Base-by-base conservation (phyloP, 306 rosid genomes). In the Rosa lucieae region DNA sequence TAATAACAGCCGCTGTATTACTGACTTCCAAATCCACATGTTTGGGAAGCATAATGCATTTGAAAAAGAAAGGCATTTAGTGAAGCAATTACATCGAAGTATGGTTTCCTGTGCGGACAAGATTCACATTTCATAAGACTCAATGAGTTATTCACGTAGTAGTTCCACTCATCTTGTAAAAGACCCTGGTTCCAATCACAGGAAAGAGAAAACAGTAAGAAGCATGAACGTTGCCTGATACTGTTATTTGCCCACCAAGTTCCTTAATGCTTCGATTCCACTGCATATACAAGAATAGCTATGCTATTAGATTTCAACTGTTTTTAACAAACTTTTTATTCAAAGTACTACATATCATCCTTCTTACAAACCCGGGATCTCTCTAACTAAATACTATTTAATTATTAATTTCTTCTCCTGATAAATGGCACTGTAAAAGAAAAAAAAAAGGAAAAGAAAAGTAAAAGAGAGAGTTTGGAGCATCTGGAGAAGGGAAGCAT, bases 251-350 rank as follows among this genome's bases (percentile, higher is more conserved):
- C 73, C 82, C 79, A 87, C 70, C 90, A 94, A 76, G 61, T 59
- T 83, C 89, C 73, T 86, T 79, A 94, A 80, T 77, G 62, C 81
- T 75, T 88, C 83, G 52, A 83, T 83, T 78, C 87, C 91, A 81
- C 98, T 90, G 90, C 88, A 83, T 83, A 80, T 73, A 61, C 44
- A 70, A 77, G 44, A 47, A 76, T 6, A 66, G 40, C 32, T 47
- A 21, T 26, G 46, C 32, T 35, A 65, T 15, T 62, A 12, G 67
- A 12, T 67, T 71, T 23, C 32, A 65, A 65, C 13, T 21, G 53
- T 62, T 74, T 66, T 51, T 58, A 56, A 73, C 59, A 79, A 12
- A 11, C 26, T 58, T 66, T 29, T 29, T 47, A 29, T 43, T 77
- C 43, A 32, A 17, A 11, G 12, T 10, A 61, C 77, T 76, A 37